Conservation (phyloP, 129 eudicot genomes). For the Rutidosis leptorrhynchoides region DNA sequence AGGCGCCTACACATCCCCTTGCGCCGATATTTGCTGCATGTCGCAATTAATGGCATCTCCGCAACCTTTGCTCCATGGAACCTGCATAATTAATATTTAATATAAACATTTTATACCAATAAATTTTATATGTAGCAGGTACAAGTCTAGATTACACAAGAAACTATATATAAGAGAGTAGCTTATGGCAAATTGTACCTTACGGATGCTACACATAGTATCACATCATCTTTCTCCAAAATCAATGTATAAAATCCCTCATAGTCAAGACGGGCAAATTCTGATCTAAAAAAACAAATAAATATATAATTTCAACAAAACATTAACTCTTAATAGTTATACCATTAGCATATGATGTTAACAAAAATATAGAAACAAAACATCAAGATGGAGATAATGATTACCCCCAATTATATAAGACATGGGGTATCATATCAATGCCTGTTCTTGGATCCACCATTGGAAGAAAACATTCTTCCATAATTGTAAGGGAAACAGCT, state of each 20-base stretch:
- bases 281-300: conserved; percentile 54
- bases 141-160: conserved; percentile 15
- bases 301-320: background rate
- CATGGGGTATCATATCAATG: conserved; percentile 97
- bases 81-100: conserved; percentile 48
- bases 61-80: conserved; percentile 87
- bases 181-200: conserved; percentile 46
- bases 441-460: conserved; percentile 98
- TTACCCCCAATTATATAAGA: conserved; percentile 94
- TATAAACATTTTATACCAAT: conserved; percentile 12
- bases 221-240: conserved; percentile 85
- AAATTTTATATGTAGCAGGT: conserved; percentile 3
- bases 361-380: background rate
- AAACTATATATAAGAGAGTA: conserved; percentile 1
- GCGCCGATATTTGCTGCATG: conserved; percentile 88
- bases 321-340: background rate
- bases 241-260: conserved; percentile 77
- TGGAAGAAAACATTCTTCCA: conserved; percentile 98
- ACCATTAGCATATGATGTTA: conserved; percentile 3
- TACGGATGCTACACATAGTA: conserved; percentile 74
- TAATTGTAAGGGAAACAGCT: conserved; percentile 93
- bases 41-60: conserved; percentile 96
- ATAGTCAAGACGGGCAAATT: conserved; percentile 77
- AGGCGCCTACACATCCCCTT: conserved; percentile 97
- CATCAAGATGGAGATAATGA: conserved; percentile 19